Conservation (phyloP, 2,329 filamentous ascomycete genomes). For the Pseudocercospora musae region DNA sequence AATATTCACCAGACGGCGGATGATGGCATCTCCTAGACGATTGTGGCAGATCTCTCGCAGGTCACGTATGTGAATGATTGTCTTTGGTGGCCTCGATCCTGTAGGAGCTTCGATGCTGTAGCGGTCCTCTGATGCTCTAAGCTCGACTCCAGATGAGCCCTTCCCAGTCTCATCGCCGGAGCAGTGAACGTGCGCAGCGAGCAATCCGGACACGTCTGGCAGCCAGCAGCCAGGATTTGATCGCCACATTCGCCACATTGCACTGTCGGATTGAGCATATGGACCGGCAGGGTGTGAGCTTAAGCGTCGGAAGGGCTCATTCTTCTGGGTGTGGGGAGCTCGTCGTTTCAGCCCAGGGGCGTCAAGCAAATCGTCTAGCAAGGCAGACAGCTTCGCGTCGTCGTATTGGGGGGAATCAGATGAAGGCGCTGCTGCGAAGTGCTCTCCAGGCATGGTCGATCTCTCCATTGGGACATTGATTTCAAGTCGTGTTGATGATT, state of each 20-base stretch:
- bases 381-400: conserved; percentile 29
- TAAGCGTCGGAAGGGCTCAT: not conserved
- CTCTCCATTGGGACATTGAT: not conserved
- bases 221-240: conserved; percentile 22
- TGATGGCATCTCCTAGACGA: conserved; percentile 64
- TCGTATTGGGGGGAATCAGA: conserved; percentile 26
- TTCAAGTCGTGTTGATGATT: not conserved
- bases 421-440: not conserved
- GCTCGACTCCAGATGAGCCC: not conserved
- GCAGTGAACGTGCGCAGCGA: conserved; percentile 12
- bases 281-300: not conserved
- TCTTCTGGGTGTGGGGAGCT: not conserved
- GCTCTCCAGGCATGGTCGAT: not conserved
- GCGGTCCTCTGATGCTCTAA: not conserved
- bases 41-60: conserved; percentile 73
- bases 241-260: conserved; percentile 21
- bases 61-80: conserved; percentile 71
- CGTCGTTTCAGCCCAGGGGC: conserved; percentile 25
- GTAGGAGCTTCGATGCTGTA: not conserved
- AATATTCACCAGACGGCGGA: conserved; percentile 66
- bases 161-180: not conserved
- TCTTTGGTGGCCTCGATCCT: conserved; percentile 28
- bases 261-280: conserved; percentile 8
- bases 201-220: conserved; percentile 20
- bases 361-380: conserved; percentile 34